Evolutionary conservation across 2,329 filamentous ascomycete species (phyloP).

Genomic region (Setomelanomma holmii): DNA sequence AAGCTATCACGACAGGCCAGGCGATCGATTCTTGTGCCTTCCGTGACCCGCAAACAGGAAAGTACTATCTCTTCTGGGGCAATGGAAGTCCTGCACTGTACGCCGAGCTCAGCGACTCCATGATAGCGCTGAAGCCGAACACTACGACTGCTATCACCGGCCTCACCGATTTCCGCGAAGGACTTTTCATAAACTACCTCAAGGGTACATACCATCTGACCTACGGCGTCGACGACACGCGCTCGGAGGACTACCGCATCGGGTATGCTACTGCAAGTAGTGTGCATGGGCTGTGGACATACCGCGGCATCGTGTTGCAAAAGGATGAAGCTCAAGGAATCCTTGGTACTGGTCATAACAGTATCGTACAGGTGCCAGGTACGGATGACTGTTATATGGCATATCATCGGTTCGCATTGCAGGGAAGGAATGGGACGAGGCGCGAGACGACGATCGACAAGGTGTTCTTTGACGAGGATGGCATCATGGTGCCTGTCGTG

Average conservation of each 20-base stretch:
- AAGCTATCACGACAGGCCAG: constrained; percentile 27
- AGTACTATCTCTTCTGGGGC: constrained; percentile 40
- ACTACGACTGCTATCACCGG: constrained; percentile 22
- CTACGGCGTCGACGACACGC: constrained; percentile 39
- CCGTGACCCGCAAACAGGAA: constrained; percentile 30
- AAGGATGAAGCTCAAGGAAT: constrained; percentile 32
- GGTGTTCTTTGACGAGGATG: constrained; percentile 31
- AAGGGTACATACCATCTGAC: constrained; percentile 34
- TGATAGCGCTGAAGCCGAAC: constrained; percentile 25
- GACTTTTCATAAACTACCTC: constrained; percentile 34
- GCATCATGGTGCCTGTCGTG: constrained; percentile 31
- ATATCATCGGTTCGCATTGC: constrained; percentile 38
- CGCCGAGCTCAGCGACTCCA: constrained; percentile 32
- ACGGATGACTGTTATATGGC: constrained; percentile 42
- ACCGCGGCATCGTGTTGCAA: constrained; percentile 32
- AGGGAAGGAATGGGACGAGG: constrained; percentile 29
- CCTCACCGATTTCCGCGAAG: constrained; percentile 33
- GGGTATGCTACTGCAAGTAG: constrained; percentile 32
- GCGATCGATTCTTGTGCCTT: constrained; percentile 37
- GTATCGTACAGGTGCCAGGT: constrained; percentile 34
- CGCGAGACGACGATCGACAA: constrained; percentile 35
- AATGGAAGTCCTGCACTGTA: constrained; percentile 25
- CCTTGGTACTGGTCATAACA: constrained; percentile 32
- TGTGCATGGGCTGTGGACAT: constrained; percentile 34
- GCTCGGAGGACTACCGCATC: constrained; percentile 34